Base-by-base conservation (phyloP, 306 rosid species). In the Sechiopsis laciniata region DNA sequence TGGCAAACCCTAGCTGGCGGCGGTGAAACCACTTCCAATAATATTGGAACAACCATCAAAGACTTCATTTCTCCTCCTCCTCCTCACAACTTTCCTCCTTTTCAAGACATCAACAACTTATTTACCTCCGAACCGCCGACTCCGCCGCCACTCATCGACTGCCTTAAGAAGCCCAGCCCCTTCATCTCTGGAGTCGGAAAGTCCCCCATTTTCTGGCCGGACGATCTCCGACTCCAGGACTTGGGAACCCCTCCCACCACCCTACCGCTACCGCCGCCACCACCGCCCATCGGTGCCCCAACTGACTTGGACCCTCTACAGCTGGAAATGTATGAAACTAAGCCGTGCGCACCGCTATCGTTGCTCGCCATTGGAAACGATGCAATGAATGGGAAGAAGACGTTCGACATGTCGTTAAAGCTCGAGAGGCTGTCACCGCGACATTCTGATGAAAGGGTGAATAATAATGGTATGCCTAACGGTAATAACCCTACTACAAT, bases 1-100 rank as follows among this genome's bases (percentile, higher is more conserved):
- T 95, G 91, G 78, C 96, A 95, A 89, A 95, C 99, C 61, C 99
- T 95, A 22, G 96, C 99, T 2, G 97, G 97, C 0, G 69, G 14
- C 73, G 37, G 45, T 12, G 73, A 70, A 51, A 15, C 45, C 59
- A 22, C 21, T 70, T 68, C 40, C 37, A 70, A 45, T 56, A 21
- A 21, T 8, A 14, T 70, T 19, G 74, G 74, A 51, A 51, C 58
- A 70, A 70, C 58, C 55, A 24, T 22, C 37, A 70, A 92, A 75
- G 96, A 90, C 37, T 92, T 87, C 73, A 83, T 83, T 22, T 79
- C 70, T n/a, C 84, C 92, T 75, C 84, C 70, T n/a, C 84, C 92
- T 75, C 84, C 92, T 77, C 93, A 88, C 46, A 81, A 72, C 76
- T 92, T 90, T 70, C 88, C 89, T 59, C 84, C 98, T 17, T 92